phyloP scores from a whole-genome alignment of 192 early-diverging fungal genomes.

The Gaertneriomyces semiglobifer region DNA sequence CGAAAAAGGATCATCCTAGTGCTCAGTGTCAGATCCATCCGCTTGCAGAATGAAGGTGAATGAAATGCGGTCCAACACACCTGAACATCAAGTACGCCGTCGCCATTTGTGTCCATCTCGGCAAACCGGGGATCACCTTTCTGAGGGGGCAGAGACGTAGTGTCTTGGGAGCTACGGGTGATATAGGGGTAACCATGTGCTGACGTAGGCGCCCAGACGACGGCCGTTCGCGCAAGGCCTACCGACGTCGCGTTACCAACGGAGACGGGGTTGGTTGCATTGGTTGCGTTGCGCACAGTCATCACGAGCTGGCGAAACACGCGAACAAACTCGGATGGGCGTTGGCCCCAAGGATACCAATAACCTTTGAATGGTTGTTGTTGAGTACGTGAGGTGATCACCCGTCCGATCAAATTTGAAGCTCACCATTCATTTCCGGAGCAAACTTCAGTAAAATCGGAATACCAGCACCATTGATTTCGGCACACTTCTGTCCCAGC shows the following conservation, averaged over 20 bases:
- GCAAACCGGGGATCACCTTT: not conserved
- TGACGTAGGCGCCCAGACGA: constrained; percentile 38
- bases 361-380: constrained; percentile 16
- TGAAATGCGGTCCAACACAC: not conserved
- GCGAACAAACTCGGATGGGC: constrained; percentile 14
- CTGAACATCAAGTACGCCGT: constrained; percentile 30
- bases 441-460: constrained; percentile 37
- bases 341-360: constrained; percentile 37
- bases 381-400: no score
- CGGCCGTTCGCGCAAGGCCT: constrained; percentile 19
- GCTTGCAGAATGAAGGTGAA: no score
- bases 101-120: constrained; percentile 45
- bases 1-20: constrained; percentile 43
- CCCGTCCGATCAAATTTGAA: not conserved
- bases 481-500: constrained; percentile 24
- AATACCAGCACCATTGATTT: constrained; percentile 25
- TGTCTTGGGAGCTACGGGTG: not conserved
- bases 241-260: constrained; percentile 11
- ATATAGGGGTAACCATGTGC: constrained; percentile 39
- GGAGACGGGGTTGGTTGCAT: not conserved
- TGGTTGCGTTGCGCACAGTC: constrained; percentile 28
- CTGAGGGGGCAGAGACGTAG: not conserved
- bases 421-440: constrained; percentile 43
- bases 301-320: constrained; percentile 19
- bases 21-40: not conserved